phyloP scores from a whole-genome alignment of 2,329 filamentous ascomycete species.

The Chaetomium globosum region DNA sequence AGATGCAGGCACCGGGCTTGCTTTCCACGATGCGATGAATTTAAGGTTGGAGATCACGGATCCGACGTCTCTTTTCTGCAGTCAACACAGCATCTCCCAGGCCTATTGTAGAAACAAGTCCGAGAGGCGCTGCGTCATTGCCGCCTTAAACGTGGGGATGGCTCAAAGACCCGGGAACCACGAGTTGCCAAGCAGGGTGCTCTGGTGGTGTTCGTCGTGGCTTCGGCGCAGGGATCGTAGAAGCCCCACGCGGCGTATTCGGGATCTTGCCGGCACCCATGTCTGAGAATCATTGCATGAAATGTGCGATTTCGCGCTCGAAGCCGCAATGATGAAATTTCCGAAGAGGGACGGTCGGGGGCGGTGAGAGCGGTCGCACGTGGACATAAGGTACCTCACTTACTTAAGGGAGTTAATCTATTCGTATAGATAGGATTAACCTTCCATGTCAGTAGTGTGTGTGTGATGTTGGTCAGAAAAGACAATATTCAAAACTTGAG shows the following conservation, averaged over 20 bases:
- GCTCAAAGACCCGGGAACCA: constrained; percentile 20
- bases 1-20: constrained; percentile 24
- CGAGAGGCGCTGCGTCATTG: constrained; percentile 33
- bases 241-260: constrained; percentile 29
- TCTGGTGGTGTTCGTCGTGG: constrained; percentile 19
- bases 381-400: too few species aligned
- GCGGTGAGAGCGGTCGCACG: background rate
- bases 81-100: constrained; percentile 29
- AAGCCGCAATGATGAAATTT: background rate
- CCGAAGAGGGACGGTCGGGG: background rate
- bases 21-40: constrained; percentile 25
- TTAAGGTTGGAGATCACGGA: constrained; percentile 37
- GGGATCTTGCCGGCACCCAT: constrained; percentile 23
- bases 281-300: constrained; percentile 25
- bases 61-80: constrained; percentile 26
- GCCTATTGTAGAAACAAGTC: constrained; percentile 37
- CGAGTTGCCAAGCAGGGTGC: constrained; percentile 13
- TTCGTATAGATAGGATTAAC: too few species aligned
- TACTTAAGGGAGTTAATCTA: too few species aligned
- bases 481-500: background rate
- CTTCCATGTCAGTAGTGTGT: background rate
- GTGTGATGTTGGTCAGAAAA: background rate
- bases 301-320: constrained; percentile 26
- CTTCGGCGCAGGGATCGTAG: constrained; percentile 38
- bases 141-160: constrained; percentile 31